phyloP scores from a whole-genome alignment of 2,329 filamentous ascomycete genomes.

The Leptographium procerum region DNA sequence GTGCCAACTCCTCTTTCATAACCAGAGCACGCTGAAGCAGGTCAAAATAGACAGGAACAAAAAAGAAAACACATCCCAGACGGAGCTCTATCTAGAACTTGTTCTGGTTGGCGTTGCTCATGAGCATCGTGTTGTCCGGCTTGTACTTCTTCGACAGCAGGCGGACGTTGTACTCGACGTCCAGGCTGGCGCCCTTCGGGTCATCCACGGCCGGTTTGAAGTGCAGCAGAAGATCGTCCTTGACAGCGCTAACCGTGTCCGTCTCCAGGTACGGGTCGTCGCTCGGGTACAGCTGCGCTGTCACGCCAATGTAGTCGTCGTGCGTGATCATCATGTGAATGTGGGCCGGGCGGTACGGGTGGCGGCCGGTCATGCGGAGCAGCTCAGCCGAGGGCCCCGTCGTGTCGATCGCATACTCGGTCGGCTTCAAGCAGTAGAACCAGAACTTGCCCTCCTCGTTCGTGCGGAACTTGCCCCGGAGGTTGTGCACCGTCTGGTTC shows the following conservation, averaged over 20 bases:
- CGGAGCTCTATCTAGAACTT: constrained; percentile 3
- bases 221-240: constrained; percentile 24
- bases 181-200: constrained; percentile 21
- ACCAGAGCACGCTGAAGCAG: too few species aligned
- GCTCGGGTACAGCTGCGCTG: constrained; percentile 57
- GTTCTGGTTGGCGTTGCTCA: constrained; percentile 6
- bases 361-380: constrained; percentile 41
- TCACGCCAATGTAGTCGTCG: constrained; percentile 47
- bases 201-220: constrained; percentile 20
- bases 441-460: constrained; percentile 51
- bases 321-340: constrained; percentile 45
- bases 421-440: constrained; percentile 44
- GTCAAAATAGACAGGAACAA: too few species aligned
- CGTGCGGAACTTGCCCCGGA: constrained; percentile 55
- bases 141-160: constrained; percentile 21
- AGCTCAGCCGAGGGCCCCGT: constrained; percentile 44
- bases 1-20: too few species aligned
- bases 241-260: constrained; percentile 28
- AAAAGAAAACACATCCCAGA: not conserved
- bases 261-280: constrained; percentile 41
- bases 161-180: constrained; percentile 27
- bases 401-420: constrained; percentile 27
- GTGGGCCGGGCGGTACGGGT: constrained; percentile 46
- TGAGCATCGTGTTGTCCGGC: constrained; percentile 5
- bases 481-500: constrained; percentile 51